These are phyloP conservation scores for Trichoderma sp. DNA, from an alignment of 2,329 filamentous ascomycete genomes.

Conservation along the genomic window DNA sequence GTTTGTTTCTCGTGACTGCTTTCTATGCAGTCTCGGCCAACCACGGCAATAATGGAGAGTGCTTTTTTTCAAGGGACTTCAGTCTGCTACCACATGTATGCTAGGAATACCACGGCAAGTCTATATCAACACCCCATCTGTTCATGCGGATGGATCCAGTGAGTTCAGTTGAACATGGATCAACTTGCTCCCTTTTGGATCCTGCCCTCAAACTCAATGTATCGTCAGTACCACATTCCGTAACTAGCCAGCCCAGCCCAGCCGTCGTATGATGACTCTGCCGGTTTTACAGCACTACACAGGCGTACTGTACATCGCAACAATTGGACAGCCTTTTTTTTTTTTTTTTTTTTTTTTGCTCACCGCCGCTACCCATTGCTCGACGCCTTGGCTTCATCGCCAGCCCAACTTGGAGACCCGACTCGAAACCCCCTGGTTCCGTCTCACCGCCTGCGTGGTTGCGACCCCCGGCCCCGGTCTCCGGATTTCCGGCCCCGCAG, in stretches of 20 bases:
- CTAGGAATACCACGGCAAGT: neutral
- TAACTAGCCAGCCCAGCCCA: neutral
- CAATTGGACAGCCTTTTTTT: too few species aligned
- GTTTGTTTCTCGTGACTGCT: neutral
- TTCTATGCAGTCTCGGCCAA: neutral
- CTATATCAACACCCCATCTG: neutral
- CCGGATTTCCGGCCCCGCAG: constrained; percentile 20
- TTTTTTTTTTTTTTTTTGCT: too few species aligned
- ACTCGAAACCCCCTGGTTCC: neutral
- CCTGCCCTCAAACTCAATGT: neutral
- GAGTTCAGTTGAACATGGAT: constrained; percentile 1
- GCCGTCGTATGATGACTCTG: neutral
- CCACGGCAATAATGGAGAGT: neutral
- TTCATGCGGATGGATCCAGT: constrained; percentile 15
- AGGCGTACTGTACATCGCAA: neutral
- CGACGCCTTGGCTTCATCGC: neutral
- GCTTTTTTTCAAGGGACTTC: neutral
- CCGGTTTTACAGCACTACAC: neutral
- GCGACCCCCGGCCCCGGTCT: constrained; percentile 20
- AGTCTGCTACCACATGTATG: neutral
- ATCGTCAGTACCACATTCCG: neutral
- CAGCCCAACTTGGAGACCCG: constrained; percentile 8
- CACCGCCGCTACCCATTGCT: constrained; percentile 12
- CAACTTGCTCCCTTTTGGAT: neutral
- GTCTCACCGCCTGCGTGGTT: constrained; percentile 17